These are phyloP conservation scores for Phytopythium delawarense DNA, from an alignment of 352 stramenopile genomes.

Conservation along the genomic window DNA sequence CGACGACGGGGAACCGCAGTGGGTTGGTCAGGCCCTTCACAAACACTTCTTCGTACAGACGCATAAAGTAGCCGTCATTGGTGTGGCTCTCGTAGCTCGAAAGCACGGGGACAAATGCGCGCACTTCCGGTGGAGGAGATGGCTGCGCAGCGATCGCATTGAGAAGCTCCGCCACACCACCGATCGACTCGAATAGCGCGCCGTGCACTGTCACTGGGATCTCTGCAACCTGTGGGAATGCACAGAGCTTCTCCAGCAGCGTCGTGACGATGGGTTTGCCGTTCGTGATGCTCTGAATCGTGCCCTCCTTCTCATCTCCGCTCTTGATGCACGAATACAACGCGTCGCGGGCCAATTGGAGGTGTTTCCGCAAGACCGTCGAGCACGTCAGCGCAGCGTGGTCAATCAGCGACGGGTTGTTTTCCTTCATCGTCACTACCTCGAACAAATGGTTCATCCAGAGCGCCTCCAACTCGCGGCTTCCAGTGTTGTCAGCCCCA, in stretches of 20 bases:
- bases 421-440: slow-evolving; percentile 56
- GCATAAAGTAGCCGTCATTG: slow-evolving; percentile 50
- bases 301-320: slow-evolving; percentile 12
- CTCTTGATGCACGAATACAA: slow-evolving; percentile 44
- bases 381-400: slow-evolving; percentile 70
- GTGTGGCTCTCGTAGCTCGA: slow-evolving; percentile 44
- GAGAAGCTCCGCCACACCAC: slow-evolving; percentile 62
- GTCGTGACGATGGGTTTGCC: slow-evolving; percentile 55
- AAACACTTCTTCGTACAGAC: slow-evolving; percentile 69
- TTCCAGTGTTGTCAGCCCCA: slow-evolving; percentile 16
- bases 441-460: slow-evolving; percentile 77
- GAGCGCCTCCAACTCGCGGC: slow-evolving; percentile 25
- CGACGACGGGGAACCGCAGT: slow-evolving; percentile 74
- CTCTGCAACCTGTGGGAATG: slow-evolving; percentile 49
- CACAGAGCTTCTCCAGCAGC: slow-evolving; percentile 58
- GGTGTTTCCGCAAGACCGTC: slow-evolving; percentile 73
- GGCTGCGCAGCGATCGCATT: slow-evolving; percentile 41
- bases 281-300: slow-evolving; percentile 31
- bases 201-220: slow-evolving; percentile 81
- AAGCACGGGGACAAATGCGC: slow-evolving; percentile 32
- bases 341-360: slow-evolving; percentile 67
- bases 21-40: slow-evolving; percentile 71
- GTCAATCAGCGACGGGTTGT: slow-evolving; percentile 56
- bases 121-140: slow-evolving; percentile 18
- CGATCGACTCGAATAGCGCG: slow-evolving; percentile 77